Conservation (phyloP, 352 stramenopile species). For the Phytophthora podocarpi region DNA sequence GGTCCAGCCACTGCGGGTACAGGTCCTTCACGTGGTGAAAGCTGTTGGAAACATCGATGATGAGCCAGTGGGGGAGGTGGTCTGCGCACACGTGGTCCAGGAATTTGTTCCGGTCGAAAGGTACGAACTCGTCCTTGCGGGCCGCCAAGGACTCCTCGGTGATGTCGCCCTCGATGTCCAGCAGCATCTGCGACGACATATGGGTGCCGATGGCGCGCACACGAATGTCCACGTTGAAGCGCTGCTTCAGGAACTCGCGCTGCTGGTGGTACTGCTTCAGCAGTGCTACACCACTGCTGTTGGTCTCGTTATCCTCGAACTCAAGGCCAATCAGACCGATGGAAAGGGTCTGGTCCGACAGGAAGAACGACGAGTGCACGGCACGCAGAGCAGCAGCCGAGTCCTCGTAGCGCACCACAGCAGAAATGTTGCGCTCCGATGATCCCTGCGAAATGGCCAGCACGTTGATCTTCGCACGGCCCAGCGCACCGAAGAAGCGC, state of each 20-base stretch:
- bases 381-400: constrained; percentile 92
- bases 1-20: constrained; percentile 90
- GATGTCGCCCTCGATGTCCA: constrained; percentile 69
- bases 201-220: constrained; percentile 80
- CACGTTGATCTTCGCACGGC: constrained; percentile 95
- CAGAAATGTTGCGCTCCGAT: constrained; percentile 95
- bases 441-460: constrained; percentile 95
- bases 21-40: constrained; percentile 74
- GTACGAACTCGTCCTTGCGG: constrained; percentile 36
- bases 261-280: constrained; percentile 89
- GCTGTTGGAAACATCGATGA: constrained; percentile 95
- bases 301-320: constrained; percentile 44
- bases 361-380: constrained; percentile 95
- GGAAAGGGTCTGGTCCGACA: constrained; percentile 93
- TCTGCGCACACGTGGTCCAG: constrained; percentile 82
- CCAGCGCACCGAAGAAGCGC: constrained; percentile 94
- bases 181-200: constrained; percentile 61
- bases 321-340: constrained; percentile 92
- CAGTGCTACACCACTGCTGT: constrained; percentile 83
- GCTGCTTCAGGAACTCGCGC: constrained; percentile 78
- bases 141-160: constrained; percentile 43
- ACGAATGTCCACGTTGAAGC: constrained; percentile 87
- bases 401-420: constrained; percentile 90
- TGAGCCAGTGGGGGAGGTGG: constrained; percentile 92
- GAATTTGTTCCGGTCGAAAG: constrained; percentile 75